Base-by-base conservation (phyloP, 306 rosid genomes). In the Pachyrhizus erosus region DNA sequence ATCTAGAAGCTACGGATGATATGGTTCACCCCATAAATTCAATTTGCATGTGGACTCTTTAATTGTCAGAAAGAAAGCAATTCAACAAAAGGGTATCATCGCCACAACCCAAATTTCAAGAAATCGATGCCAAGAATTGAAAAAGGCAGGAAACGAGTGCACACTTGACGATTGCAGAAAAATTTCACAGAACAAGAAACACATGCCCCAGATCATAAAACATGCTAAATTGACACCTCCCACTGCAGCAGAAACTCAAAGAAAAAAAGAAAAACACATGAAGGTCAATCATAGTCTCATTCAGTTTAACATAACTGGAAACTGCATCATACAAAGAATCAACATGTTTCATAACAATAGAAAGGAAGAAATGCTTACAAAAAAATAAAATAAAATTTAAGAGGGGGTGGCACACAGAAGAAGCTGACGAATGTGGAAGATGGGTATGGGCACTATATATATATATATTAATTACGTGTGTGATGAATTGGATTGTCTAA, bases 391-490 rank as follows among this genome's bases (percentile, higher is more conserved):
- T 40, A 37, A 78, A 15, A 64, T 15, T 64, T 60, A 26, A 73
- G 75, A 73, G 67, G 45, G 45, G 83, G 80, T 84, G 83, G 70
- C 85, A 84, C 89, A 81, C 69, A 69, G 74, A 77, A 76, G 85
- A 84, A 84, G 90, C 87, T 75, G 99, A 81, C 40, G 88, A 89
- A 80, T 82, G 83, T 80, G 87, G 76, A 89, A 82, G 89, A 86
- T 81, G 86, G 80, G 87, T 46, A 82, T 81, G 70, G 75, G 80
- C 70, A 60, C 68, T 79, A 73, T 51, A 70, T 61, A 91, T 71
- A 80, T 48, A 62, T 13, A 27, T 31, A 42, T 54, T 85, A 49
- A 88, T 82, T 54, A 69, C 9, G 40, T 49, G 27, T 46, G 27
- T 33, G 27, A 73, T 29, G 48, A 73, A n/a, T 49, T 52, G 66